Evolutionary conservation across 2,329 filamentous ascomycete species (phyloP).

Genomic region (Basipetospora sp.): DNA sequence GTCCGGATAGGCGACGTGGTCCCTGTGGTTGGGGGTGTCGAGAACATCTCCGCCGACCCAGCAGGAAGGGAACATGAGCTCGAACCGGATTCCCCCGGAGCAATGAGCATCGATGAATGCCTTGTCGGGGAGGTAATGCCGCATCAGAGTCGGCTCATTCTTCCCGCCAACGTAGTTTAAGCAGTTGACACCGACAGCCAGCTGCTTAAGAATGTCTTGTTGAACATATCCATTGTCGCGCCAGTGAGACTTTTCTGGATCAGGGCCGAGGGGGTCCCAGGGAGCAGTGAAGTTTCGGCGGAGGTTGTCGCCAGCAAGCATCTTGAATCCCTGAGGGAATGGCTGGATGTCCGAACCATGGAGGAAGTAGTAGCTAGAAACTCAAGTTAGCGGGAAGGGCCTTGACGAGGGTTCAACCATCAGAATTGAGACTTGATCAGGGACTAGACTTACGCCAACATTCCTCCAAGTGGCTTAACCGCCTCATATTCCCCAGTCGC

Average conservation of each 20-base stretch:
- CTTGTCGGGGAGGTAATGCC: constrained; percentile 72
- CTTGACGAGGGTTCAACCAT: too few relatives aligned
- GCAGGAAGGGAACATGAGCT: constrained; percentile 80
- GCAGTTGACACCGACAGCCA: constrained; percentile 89
- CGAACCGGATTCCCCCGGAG: constrained; percentile 63
- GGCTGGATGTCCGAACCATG: constrained; percentile 50
- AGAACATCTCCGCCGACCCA: constrained; percentile 61
- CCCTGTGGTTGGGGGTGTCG: constrained; percentile 39
- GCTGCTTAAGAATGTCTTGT: constrained; percentile 58
- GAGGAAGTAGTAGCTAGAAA: constrained; percentile 65
- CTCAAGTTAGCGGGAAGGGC: background rate
- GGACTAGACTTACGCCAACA: constrained; percentile 56
- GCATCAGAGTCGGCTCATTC: constrained; percentile 61
- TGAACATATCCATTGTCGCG: constrained; percentile 41
- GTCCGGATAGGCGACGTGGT: constrained; percentile 64
- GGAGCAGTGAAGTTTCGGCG: constrained; percentile 56
- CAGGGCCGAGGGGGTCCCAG: constrained; percentile 49
- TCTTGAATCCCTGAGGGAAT: constrained; percentile 64
- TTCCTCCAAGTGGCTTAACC: constrained; percentile 63
- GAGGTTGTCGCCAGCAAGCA: constrained; percentile 61
- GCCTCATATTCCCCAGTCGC: constrained; percentile 50
- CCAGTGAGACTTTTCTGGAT: constrained; percentile 59
- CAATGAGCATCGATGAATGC: constrained; percentile 67
- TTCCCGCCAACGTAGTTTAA: constrained; percentile 53
- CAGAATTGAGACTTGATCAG: too few relatives aligned